Conservation (phyloP, 257 asterid species). For the Solanum peruvianum region DNA sequence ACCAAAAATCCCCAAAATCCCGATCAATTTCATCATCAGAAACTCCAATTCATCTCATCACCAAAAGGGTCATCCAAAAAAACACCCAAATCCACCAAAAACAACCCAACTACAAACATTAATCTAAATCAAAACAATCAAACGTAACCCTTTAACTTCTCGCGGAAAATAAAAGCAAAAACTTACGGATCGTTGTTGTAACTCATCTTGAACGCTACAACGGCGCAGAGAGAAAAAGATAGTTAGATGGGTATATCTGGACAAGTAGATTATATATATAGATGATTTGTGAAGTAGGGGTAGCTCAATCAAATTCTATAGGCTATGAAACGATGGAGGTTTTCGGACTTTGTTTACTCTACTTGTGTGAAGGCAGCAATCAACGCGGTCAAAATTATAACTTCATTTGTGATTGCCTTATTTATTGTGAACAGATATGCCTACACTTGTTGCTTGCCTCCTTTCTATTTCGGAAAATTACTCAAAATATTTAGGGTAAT, state of each 20-base stretch:
- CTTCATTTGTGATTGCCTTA: not conserved
- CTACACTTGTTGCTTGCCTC: not conserved
- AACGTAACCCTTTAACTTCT: constrained; percentile 6
- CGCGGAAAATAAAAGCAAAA: not conserved
- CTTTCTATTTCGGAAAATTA: not conserved
- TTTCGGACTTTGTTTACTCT: not conserved
- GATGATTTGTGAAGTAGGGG: not conserved
- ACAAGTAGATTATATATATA: not conserved
- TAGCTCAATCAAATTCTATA: not conserved
- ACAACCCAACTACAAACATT: not conserved
- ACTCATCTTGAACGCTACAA: constrained; percentile 21
- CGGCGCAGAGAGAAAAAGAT: not conserved
- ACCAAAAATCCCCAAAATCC: not conserved
- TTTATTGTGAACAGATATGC: not conserved
- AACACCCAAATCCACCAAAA: not conserved
- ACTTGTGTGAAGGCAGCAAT: not conserved
- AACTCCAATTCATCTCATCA: not conserved
- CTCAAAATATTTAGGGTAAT: not conserved
- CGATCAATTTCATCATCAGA: not conserved
- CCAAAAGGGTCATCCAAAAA: not conserved
- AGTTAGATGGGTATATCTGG: not conserved
- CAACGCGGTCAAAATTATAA: not conserved
- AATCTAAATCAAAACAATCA: not conserved
- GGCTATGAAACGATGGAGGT: not conserved
- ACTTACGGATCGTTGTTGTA: constrained; percentile 68